These are phyloP conservation scores for Penicillium janthinellum DNA, from an alignment of 2,329 filamentous ascomycete genomes.

Conservation along the genomic window DNA sequence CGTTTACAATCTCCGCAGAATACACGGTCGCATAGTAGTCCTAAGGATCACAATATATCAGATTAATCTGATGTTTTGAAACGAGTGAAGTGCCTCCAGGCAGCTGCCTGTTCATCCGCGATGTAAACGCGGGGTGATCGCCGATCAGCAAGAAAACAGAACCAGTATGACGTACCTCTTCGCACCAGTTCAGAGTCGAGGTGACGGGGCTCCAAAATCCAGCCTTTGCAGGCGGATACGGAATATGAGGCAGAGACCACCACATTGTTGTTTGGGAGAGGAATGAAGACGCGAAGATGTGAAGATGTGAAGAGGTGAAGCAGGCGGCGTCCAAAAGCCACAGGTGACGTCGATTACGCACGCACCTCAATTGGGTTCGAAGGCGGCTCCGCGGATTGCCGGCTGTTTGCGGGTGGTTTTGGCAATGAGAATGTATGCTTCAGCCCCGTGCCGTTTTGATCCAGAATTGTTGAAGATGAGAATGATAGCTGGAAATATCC, in stretches of 20 bases:
- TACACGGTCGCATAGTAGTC: constrained; percentile 76
- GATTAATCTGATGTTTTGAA: not conserved
- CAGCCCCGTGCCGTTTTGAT: not conserved
- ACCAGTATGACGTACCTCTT: constrained; percentile 60
- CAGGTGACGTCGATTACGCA: constrained; percentile 26
- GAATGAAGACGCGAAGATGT: constrained; percentile 5
- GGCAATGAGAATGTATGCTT: not conserved
- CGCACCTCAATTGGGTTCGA: constrained; percentile 14
- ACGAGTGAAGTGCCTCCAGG: not conserved
- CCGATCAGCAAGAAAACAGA: not conserved
- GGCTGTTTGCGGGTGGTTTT: constrained; percentile 15
- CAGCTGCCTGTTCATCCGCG: not conserved
- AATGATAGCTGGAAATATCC: not conserved
- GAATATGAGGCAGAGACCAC: constrained; percentile 38
- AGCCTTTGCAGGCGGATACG: constrained; percentile 50
- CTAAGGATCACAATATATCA: constrained; percentile 41
- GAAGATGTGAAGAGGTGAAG: constrained; percentile 1
- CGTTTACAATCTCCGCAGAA: constrained; percentile 76
- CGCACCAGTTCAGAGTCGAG: constrained; percentile 76
- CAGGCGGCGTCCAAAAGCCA: not conserved
- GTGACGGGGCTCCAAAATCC: constrained; percentile 72
- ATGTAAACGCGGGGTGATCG: not conserved
- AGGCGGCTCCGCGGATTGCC: constrained; percentile 24
- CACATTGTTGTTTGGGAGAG: constrained; percentile 26
- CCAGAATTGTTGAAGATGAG: not conserved